These are phyloP conservation scores for Russula compacta DNA, from an alignment of 768 basidiomycete species.

Conservation along the genomic window DNA sequence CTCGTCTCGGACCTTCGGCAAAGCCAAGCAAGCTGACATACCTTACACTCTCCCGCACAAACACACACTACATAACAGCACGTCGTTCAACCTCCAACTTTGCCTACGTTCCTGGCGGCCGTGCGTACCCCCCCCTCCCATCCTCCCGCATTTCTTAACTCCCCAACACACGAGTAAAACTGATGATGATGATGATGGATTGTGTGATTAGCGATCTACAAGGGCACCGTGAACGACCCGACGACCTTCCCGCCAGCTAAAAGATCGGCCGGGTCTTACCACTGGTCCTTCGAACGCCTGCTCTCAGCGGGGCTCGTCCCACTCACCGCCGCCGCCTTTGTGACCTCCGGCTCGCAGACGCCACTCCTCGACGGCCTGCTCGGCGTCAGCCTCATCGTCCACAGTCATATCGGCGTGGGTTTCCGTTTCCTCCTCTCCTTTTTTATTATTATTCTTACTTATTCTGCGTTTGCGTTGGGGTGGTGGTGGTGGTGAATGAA, in stretches of 20 bases:
- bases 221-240: constrained; percentile 93
- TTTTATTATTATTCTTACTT: background rate
- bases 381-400: constrained; percentile 80
- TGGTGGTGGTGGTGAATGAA: too few relatives aligned
- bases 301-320: constrained; percentile 85
- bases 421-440: too few relatives aligned
- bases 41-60: background rate
- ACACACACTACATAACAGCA: constrained; percentile 14
- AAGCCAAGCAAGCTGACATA: background rate
- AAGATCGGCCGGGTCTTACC: constrained; percentile 81
- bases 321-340: constrained; percentile 78
- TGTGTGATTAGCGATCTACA: constrained; percentile 58
- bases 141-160: background rate
- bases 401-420: constrained; percentile 91
- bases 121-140: constrained; percentile 30
- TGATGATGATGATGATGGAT: background rate
- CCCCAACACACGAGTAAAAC: too few relatives aligned
- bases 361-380: constrained; percentile 87
- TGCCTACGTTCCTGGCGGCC: constrained; percentile 60
- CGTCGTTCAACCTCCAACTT: constrained; percentile 11
- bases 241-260: constrained; percentile 79
- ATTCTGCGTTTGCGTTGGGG: too few relatives aligned
- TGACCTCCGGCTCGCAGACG: constrained; percentile 62
- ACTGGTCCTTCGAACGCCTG: constrained; percentile 88
- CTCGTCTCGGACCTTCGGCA: too few relatives aligned